Percentiles rank a stretch among this genome's conserved stretches.
Conservation (phyloP, 2,329 filamentous ascomycete species). For the Fusarium bulbicola region DNA sequence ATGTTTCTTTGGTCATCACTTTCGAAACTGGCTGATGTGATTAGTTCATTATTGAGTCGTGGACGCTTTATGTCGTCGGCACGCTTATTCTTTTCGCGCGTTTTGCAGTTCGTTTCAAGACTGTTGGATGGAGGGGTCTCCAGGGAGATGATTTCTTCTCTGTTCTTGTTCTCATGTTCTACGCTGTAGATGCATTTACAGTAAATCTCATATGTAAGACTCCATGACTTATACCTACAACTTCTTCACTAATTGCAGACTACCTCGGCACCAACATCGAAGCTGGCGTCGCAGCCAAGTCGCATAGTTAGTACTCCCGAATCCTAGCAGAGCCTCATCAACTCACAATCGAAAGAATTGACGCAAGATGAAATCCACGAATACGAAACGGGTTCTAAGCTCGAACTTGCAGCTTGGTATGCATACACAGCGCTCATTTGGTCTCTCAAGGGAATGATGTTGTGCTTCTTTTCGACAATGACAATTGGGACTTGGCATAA, state of each 20-base stretch:
- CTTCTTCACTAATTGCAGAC: no score
- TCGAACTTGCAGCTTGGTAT: constrained; percentile 53
- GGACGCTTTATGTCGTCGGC: constrained; percentile 47
- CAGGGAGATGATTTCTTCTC: constrained; percentile 52
- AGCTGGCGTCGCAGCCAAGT: neutral
- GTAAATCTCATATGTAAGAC: constrained; percentile 49
- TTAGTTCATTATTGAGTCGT: constrained; percentile 44
- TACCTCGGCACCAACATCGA: constrained; percentile 37
- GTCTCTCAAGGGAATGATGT: constrained; percentile 45
- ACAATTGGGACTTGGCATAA: constrained; percentile 41
- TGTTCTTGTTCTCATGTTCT: constrained; percentile 47
- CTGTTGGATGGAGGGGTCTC: constrained; percentile 49
- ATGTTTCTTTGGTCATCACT: rapidly evolving
- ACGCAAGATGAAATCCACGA: constrained; percentile 42
- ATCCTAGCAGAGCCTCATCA: rapidly evolving
- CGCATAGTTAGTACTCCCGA: neutral
- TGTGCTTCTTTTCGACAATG: constrained; percentile 44
- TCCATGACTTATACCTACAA: no score
- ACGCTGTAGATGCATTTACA: constrained; percentile 47
- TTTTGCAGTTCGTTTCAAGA: constrained; percentile 48
- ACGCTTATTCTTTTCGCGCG: constrained; percentile 45
- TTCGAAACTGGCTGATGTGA: neutral
- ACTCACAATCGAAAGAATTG: constrained; percentile 21
- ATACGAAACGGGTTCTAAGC: constrained; percentile 47
- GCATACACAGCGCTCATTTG: constrained; percentile 50